phyloP scores from a whole-genome alignment of 768 basidiomycete species.

The Pleurotus eryngii region DNA sequence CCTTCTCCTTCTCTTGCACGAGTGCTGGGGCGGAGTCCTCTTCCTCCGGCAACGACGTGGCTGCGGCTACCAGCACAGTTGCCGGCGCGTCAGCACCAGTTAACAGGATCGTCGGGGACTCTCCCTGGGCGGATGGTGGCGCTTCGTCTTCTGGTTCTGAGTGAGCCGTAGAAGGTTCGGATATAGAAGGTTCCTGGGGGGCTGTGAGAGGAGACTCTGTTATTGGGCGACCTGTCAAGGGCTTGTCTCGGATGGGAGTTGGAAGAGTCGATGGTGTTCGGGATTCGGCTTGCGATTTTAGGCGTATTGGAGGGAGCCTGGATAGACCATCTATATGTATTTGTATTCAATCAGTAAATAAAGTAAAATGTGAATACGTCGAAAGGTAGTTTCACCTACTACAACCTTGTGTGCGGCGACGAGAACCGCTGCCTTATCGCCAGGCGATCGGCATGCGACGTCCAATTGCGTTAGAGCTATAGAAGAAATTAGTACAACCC shows the following conservation, averaged over 20 bases:
- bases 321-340: slow-evolving; percentile 63
- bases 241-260: slow-evolving; percentile 1
- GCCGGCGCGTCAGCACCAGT: background rate
- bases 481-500: background rate
- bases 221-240: slow-evolving; percentile 4
- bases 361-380: background rate
- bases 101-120: background rate
- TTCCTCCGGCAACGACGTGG: too few species aligned
- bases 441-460: slow-evolving; percentile 46
- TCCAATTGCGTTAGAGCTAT: slow-evolving; percentile 37
- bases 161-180: background rate
- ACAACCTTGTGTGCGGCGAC: slow-evolving; percentile 83
- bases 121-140: background rate
- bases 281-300: slow-evolving; percentile 61
- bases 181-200: slow-evolving; percentile 11
- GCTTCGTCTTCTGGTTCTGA: background rate
- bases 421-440: slow-evolving; percentile 75
- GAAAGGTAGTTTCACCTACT: slow-evolving; percentile 56
- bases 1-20: background rate
- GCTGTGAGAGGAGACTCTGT: slow-evolving; percentile 10
- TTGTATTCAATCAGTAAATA: background rate
- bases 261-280: slow-evolving; percentile 9
- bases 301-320: slow-evolving; percentile 64
- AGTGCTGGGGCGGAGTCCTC: background rate
- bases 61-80: background rate